Percentiles rank a stretch among this genome's conserved stretches.
phyloP scores from a whole-genome alignment of 345 rosid species.

The Cardamine chenopodiifolia region DNA sequence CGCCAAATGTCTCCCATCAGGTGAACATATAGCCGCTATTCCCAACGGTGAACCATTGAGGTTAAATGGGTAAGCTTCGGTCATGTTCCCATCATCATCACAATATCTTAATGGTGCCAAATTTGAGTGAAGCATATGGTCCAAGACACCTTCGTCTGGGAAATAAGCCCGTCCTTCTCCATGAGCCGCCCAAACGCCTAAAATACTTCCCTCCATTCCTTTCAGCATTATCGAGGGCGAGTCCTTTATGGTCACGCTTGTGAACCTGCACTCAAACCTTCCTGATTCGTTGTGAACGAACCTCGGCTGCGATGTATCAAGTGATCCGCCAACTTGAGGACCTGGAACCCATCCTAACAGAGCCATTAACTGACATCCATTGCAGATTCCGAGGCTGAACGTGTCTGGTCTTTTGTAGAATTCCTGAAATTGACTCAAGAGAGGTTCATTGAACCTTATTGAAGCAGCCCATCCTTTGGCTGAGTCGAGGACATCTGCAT shows the following conservation, averaged over 20 bases:
- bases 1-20: conserved; percentile 93
- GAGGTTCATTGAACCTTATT: conserved; percentile 74
- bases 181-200: conserved; percentile 97
- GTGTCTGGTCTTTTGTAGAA: conserved; percentile 85
- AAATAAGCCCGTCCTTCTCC: conserved; percentile 96
- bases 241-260: conserved; percentile 70
- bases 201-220: conserved; percentile 94
- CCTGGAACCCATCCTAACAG: conserved; percentile 95
- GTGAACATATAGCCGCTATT: conserved; percentile 88
- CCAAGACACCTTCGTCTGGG: conserved; percentile 85
- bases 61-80: conserved; percentile 89
- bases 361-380: conserved; percentile 97
- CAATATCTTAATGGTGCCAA: conserved; percentile 85
- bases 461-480: conserved; percentile 99
- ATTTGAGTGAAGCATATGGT: conserved; percentile 64
- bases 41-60: conserved; percentile 96
- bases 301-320: conserved; percentile 79
- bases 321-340: conserved; percentile 83
- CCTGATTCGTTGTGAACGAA: conserved; percentile 95
- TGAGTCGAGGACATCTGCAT: conserved; percentile 92
- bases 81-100: conserved; percentile 79
- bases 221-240: conserved; percentile 90
- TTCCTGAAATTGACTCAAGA: conserved; percentile 78
- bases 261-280: conserved; percentile 87
- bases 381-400: conserved; percentile 91